These are phyloP conservation scores for Neurospora sp. DNA, from an alignment of 495 filamentous ascomycete genomes.

Conservation along the genomic window DNA sequence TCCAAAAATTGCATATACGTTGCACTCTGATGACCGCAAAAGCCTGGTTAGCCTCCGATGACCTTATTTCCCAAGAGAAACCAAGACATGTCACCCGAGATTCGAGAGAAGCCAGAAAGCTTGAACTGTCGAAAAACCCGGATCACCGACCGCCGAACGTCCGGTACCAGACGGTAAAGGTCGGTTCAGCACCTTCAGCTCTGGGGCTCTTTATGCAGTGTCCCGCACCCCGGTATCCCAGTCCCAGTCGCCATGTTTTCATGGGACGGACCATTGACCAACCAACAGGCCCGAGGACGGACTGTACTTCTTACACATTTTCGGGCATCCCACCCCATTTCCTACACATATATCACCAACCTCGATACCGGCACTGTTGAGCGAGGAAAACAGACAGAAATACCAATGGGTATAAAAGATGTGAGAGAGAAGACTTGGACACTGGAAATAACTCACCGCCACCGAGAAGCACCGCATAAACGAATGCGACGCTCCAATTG, in stretches of 20 bases:
- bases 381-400: background rate
- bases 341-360: background rate
- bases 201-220: background rate
- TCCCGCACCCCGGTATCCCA: background rate
- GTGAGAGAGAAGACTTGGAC: background rate
- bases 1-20: background rate
- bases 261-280: background rate
- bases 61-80: background rate
- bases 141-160: background rate
- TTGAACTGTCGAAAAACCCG: background rate
- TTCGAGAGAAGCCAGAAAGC: background rate
- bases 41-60: background rate
- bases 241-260: background rate
- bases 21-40: background rate
- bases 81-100: background rate
- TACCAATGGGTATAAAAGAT: background rate
- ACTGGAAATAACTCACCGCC: constrained; percentile 5
- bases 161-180: background rate
- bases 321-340: background rate
- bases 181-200: background rate
- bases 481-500: constrained; percentile 18
- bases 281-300: background rate
- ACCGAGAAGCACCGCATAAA: constrained; percentile 17
- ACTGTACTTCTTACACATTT: background rate
- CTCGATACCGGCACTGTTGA: background rate